Evolutionary conservation across 352 stramenopile species (phyloP), one percentile per base, ranked within the genome.

Genomic region (Halophytophthora batemanensis): DNA sequence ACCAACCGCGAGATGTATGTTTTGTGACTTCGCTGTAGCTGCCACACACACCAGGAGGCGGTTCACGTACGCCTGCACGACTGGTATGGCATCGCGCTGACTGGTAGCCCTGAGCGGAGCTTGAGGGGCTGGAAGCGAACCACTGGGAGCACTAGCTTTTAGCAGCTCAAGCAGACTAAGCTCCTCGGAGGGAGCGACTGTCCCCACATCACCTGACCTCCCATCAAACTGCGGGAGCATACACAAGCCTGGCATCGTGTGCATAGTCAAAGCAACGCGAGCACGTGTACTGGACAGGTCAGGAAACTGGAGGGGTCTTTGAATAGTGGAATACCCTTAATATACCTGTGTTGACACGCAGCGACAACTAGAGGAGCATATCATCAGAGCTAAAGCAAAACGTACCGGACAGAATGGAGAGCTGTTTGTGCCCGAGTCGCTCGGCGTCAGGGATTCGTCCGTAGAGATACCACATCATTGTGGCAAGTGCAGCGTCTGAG

Each of bases 381-480:
- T 4, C 22, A 14, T 48, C 2, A 17, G 29, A 10, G n/a, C 43
- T 36, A 13, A 33, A 33, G 1, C 22, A 8, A 31, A 10, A 17
- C 28, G 22, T 42, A 55, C 53, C 53, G 19, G 39, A 38, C 11
- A 51, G 49, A 21, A 61, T 38, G 13, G 35, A 61, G 6, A 61
- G 41, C 8, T 61, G 58, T n/a, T 50, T 48, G 23, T 61, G 61
- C 17, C 57, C 42, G 13, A 61, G 14, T 45, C 53, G 46, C 38
- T 66, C 52, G 15, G 47, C 43, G 15, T 56, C 59, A 5, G 42
- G 58, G 47, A 46, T 61, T n/a, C 45, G 53, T 6, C 53, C 45
- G 34, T 61, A 55, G 4, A 55, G 18, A 22, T 55, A 50, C 53
- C 39, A 55, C 53, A 47, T 46, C 38, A 61, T 61, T 22, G 49